phyloP scores from a whole-genome alignment of 1,284 basidiomycete species.

The Ganoderma lingzhi region DNA sequence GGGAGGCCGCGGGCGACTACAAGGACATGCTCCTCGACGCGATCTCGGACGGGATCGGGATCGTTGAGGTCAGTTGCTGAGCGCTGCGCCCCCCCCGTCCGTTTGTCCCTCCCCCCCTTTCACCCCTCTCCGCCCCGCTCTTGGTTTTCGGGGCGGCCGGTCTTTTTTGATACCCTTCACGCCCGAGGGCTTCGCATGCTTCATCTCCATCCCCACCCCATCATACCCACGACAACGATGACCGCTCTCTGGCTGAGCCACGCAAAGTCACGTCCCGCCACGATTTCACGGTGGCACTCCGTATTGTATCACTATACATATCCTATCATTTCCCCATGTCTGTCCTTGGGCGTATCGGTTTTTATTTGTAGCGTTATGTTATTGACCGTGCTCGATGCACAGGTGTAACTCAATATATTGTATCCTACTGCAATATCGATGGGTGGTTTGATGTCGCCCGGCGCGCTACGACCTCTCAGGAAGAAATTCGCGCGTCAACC shows the following conservation, averaged over 20 bases:
- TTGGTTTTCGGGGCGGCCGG: not conserved
- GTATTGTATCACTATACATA: constrained; percentile 29
- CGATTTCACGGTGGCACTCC: constrained; percentile 8
- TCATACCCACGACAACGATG: constrained; percentile 1
- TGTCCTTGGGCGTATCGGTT: constrained; percentile 23
- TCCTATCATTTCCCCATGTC: constrained; percentile 21
- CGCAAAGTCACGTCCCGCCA: constrained; percentile 17
- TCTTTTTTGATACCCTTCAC: constrained; percentile 12
- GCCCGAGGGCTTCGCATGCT: not conserved
- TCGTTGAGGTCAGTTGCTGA: constrained; percentile 35
- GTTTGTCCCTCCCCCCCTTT: constrained; percentile 12
- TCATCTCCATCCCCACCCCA: constrained; percentile 1
- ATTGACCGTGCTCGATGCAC: constrained; percentile 30
- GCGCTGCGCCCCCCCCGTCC: not conserved
- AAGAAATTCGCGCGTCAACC: not conserved
- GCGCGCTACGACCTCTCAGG: not conserved
- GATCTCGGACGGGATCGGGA: constrained; percentile 47
- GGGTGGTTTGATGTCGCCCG: not conserved
- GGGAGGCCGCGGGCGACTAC: constrained; percentile 68
- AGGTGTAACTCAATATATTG: constrained; percentile 24
- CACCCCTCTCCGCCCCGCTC: not conserved
- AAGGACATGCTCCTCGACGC: constrained; percentile 62
- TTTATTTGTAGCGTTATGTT: constrained; percentile 29
- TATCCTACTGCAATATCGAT: not conserved
- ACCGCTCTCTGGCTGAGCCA: constrained; percentile 7